These are phyloP conservation scores for Aspergillus baeticus DNA, from an alignment of 495 filamentous ascomycete species.

Conservation along the genomic window DNA sequence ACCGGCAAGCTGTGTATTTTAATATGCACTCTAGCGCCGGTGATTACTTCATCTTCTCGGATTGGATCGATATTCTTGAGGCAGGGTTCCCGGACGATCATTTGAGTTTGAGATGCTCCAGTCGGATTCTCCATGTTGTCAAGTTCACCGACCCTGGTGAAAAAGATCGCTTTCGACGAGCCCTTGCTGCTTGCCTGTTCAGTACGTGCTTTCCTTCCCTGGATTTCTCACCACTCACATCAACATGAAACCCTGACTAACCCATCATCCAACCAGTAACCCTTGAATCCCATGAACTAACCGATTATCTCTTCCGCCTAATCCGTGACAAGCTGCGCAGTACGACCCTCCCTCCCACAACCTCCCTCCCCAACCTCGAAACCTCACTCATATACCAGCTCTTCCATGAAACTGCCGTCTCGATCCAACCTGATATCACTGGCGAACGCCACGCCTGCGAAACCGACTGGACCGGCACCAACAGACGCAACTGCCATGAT, in stretches of 20 bases:
- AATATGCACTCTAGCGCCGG: slow-evolving; percentile 20
- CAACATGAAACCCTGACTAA: background rate
- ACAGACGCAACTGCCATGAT: slow-evolving; percentile 27
- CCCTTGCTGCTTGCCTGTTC: slow-evolving; percentile 36
- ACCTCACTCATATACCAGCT: slow-evolving; percentile 26
- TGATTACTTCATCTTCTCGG: slow-evolving; percentile 43
- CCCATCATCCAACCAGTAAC: slow-evolving; percentile 13
- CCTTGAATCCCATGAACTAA: slow-evolving; percentile 21
- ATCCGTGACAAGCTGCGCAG: slow-evolving; percentile 36
- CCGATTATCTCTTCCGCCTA: slow-evolving; percentile 35
- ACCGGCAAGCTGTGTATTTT: slow-evolving; percentile 38
- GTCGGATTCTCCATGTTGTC: slow-evolving; percentile 15
- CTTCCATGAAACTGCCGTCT: slow-evolving; percentile 20
- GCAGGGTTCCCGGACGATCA: slow-evolving; percentile 13
- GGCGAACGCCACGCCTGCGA: slow-evolving; percentile 34
- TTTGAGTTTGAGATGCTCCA: slow-evolving; percentile 22
- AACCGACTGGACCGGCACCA: slow-evolving; percentile 34
- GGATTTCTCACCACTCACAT: background rate
- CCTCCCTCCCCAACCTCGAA: slow-evolving; percentile 12
- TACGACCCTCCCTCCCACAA: background rate
- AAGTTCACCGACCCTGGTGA: slow-evolving; percentile 22
- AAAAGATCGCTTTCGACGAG: slow-evolving; percentile 39
- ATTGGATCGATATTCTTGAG: slow-evolving; percentile 19
- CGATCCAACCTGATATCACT: slow-evolving; percentile 8
- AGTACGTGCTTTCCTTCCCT: slow-evolving; percentile 18